Base-by-base conservation (phyloP, 1,284 basidiomycete genomes). In the Fomitopsis betulina region DNA sequence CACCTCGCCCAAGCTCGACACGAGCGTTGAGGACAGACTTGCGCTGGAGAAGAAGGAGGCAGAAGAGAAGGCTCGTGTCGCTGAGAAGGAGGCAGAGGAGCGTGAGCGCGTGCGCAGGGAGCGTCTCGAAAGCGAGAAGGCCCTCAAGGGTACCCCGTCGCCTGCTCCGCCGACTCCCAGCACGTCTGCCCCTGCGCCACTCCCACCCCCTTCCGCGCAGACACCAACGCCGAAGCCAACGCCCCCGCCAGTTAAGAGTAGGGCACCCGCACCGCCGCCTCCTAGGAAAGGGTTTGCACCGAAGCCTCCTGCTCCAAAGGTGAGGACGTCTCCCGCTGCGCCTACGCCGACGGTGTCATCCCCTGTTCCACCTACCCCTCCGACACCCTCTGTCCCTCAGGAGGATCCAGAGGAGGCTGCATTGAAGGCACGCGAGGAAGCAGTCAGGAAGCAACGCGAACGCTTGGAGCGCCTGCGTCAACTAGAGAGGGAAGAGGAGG, bases 41-140 rank as follows among this genome's bases (percentile, higher is more conserved):
- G 87, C 85, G 27, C 80, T 87, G 65, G 95, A 98, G 70, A 89
- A 88, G 74, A 85, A 84, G 70, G 91, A 94, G 70, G 93, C 91
- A 0, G 93, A 94, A 67, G 92, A 93, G 70, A 91, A 88, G 69
- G 84, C 82, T 0, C 80, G 79, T 53, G 75, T 79, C 42, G 91
- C 91, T 0, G 91, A 95, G 69, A 83, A 81, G 65, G 89, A 90
- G 66, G 88, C 89, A 2, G 86, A 89, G 60, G 87, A 90, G 60
- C 78, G 91, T 58, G 91, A 93, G 66, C 81, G 82, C 52, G 71
- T 83, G 49, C 80, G 93, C 54, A 79, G 75, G 61, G 87, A 88
- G 68, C 80, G 88, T 58, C 70, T 96, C 30, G 83, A 87, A 55
- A 78, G 77, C 53, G 88, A 91, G 71, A 83, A 85, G 72, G 85